phyloP scores from a whole-genome alignment of 331 rosid genomes.

The Malus hybrid region DNA sequence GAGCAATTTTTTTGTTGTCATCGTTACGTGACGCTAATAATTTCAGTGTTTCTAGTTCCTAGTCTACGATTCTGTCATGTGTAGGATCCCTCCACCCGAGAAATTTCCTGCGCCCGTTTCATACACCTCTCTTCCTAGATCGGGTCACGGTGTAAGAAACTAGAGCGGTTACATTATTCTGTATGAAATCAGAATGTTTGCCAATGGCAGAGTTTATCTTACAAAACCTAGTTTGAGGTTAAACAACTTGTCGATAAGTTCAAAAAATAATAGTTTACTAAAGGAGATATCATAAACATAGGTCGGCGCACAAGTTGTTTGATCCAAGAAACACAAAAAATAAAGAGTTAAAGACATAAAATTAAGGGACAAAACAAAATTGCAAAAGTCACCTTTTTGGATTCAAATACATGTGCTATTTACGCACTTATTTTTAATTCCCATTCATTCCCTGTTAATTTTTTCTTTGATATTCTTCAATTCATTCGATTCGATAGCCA shows the following conservation, averaged over 20 bases:
- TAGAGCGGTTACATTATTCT: too few relatives aligned
- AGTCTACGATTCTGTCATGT: too few relatives aligned
- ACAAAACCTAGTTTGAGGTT: neutral
- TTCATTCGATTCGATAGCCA: too few relatives aligned
- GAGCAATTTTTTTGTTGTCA: too few relatives aligned
- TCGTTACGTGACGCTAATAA: too few relatives aligned
- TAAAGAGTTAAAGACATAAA: neutral
- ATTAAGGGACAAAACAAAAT: neutral
- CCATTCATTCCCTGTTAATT: accelerated
- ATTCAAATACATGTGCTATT: neutral
- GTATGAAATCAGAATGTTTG: neutral
- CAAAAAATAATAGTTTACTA: neutral
- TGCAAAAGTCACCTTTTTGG: conserved; percentile 4
- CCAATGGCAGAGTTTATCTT: neutral
- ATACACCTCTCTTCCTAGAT: too few relatives aligned
- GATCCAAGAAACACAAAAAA: conserved; percentile 16
- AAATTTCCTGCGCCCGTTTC: too few relatives aligned
- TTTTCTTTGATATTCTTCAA: too few relatives aligned
- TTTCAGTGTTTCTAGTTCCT: too few relatives aligned
- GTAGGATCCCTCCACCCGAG: too few relatives aligned
- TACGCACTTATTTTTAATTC: too few relatives aligned
- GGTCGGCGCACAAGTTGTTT: neutral
- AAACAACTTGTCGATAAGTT: neutral
- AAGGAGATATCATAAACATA: neutral
- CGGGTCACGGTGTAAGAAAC: too few relatives aligned